These are phyloP conservation scores for Nepenthes alata DNA, from an alignment of 179 eudicot species.

Conservation along the genomic window DNA sequence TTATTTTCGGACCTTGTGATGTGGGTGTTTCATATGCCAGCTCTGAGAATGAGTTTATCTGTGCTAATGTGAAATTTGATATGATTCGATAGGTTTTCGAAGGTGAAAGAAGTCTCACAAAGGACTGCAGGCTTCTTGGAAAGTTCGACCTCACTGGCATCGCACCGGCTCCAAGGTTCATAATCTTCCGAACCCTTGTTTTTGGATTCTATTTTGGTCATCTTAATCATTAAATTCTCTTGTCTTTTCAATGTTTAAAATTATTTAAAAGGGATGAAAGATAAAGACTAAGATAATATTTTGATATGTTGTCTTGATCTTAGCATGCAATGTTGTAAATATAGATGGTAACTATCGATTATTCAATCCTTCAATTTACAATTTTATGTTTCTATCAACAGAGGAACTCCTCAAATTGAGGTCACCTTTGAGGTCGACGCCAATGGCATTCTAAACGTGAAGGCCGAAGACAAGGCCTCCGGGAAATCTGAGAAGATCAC, in stretches of 20 bases:
- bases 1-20: too few species aligned
- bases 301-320: too few species aligned
- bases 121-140: conserved; percentile 62
- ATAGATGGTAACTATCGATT: too few species aligned
- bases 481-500: conserved; percentile 56
- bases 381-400: conserved; percentile 13
- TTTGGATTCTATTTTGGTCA: not conserved
- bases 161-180: conserved; percentile 60
- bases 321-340: too few species aligned
- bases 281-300: too few species aligned
- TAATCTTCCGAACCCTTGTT: not conserved
- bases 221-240: not conserved
- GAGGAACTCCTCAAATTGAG: conserved; percentile 74
- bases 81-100: conserved; percentile 39
- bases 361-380: too few species aligned
- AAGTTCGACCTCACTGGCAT: conserved; percentile 54
- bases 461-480: conserved; percentile 70
- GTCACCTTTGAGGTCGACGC: conserved; percentile 71
- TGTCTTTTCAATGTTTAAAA: too few species aligned
- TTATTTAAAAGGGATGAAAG: too few species aligned
- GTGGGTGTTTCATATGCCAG: too few species aligned
- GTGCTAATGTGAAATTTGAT: not conserved
- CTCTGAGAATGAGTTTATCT: not conserved
- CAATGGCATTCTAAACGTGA: conserved; percentile 57
- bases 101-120: conserved; percentile 78